Base-by-base conservation (phyloP, 495 filamentous ascomycete genomes). In the Elasticomyces elasticus region DNA sequence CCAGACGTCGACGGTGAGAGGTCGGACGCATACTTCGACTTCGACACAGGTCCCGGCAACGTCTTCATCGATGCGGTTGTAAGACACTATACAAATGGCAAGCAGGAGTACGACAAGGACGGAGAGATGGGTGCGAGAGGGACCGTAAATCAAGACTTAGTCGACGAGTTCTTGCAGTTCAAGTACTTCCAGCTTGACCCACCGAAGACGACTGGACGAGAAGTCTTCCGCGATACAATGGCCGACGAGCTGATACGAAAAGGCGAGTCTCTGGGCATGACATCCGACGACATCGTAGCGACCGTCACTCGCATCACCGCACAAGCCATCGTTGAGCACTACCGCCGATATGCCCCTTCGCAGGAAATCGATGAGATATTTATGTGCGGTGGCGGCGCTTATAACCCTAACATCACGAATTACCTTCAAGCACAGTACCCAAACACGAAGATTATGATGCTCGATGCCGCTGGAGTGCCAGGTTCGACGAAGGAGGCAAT, bases 381-480 rank as follows among this genome's bases (percentile, higher is more conserved):
- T 66, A 77, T 81, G 73, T 79, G 76, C 64, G 78, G 77, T 15
- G 78, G 77, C 15, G 78, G 77, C 17, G 77, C 76, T 0, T 71
- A 71, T 44, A 79, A 80, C 61, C 78, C 76, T 1, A 80, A 79
- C 50, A 80, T 79, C 58, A 67, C 69, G 9, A 65, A 65, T 4
- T 76, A 72, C 54, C 73, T 81, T 45, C 71, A 79, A 56, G 45
- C 67, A 49, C 61, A 71, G 46, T 75, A 74, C 57, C 74, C 73
- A 6, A 62, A 69, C 9, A 71, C 75, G 1, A 66, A 68, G 28
- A 76, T 79, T 47, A 62, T 73, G 37, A 76, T 77, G 75, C 66
- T 79, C 6, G 76, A 79, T 46, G 73, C 74, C 45, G 76, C 76
- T 20, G 76, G 76, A 25, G 71, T 81, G 35, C 72, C 73, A 1